Conservation (phyloP, 352 stramenopile species). For the Peronospora destructor region DNA sequence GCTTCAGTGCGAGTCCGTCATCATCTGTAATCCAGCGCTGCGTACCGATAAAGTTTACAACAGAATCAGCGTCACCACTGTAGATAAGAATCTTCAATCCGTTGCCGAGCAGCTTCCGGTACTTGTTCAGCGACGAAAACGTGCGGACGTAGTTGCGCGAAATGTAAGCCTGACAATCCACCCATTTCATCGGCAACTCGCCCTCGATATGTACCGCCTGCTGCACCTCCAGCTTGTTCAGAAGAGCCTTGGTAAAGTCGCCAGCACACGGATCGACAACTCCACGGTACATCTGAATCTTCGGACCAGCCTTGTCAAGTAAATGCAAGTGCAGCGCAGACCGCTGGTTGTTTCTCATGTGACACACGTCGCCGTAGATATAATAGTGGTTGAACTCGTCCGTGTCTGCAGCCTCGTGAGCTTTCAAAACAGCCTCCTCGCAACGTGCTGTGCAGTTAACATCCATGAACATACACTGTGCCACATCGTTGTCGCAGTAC, state of each 20-base stretch:
- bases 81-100: conserved; percentile 55
- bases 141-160: conserved; percentile 37
- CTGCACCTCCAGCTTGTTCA: conserved; percentile 51
- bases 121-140: conserved; percentile 55
- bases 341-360: conserved; percentile 46
- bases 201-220: conserved; percentile 49
- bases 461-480: conserved; percentile 53
- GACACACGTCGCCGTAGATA: conserved; percentile 67
- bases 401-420: conserved; percentile 32
- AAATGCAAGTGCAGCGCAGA: conserved; percentile 33
- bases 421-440: conserved; percentile 37
- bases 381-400: conserved; percentile 58
- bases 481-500: conserved; percentile 45
- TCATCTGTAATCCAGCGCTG: conserved; percentile 60
- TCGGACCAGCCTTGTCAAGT: conserved; percentile 21
- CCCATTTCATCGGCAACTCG: conserved; percentile 36
- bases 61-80: conserved; percentile 58
- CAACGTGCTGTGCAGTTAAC: conserved; percentile 43
- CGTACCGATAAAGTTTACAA: conserved; percentile 83
- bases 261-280: conserved; percentile 49
- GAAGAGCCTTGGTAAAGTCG: conserved; percentile 42
- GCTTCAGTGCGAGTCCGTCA: conserved; percentile 35
- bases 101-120: conserved; percentile 43
- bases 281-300: conserved; percentile 38
- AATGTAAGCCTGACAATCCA: conserved; percentile 50